phyloP scores from a whole-genome alignment of 2,329 filamentous ascomycete genomes.

The Trichoderma harzianum region DNA sequence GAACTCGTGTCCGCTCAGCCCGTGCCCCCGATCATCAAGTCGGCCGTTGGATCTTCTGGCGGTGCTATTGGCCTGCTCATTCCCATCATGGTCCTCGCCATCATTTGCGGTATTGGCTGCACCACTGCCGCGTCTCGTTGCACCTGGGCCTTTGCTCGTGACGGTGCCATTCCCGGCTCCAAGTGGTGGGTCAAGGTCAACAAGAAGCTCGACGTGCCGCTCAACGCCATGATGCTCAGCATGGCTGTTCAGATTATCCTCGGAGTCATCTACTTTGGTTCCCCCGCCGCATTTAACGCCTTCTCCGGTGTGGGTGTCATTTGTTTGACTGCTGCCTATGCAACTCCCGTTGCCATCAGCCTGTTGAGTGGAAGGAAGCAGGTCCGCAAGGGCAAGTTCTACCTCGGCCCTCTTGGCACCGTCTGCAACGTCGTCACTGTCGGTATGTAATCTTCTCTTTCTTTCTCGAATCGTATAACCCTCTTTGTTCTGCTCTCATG shows the following conservation, averaged over 20 bases:
- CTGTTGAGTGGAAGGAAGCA: slow-evolving; percentile 58
- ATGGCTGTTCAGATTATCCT: slow-evolving; percentile 63
- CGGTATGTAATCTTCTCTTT: slow-evolving; percentile 42
- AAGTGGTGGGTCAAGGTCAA: slow-evolving; percentile 60
- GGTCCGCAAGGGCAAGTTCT: slow-evolving; percentile 55
- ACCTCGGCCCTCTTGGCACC: slow-evolving; percentile 59
- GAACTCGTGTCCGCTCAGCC: slow-evolving; percentile 57
- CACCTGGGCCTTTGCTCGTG: slow-evolving; percentile 67
- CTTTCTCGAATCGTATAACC: background rate
- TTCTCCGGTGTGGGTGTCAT: slow-evolving; percentile 70
- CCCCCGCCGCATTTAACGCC: slow-evolving; percentile 66
- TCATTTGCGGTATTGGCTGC: slow-evolving; percentile 67
- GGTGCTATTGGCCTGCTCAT: slow-evolving; percentile 61
- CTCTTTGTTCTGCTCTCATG: background rate
- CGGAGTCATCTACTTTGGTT: slow-evolving; percentile 67
- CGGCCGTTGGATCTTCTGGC: slow-evolving; percentile 57
- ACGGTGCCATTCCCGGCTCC: slow-evolving; percentile 65
- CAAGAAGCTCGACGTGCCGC: slow-evolving; percentile 58
- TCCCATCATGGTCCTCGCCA: slow-evolving; percentile 61
- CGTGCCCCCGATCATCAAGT: slow-evolving; percentile 61
- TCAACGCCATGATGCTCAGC: slow-evolving; percentile 71
- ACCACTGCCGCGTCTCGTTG: slow-evolving; percentile 66
- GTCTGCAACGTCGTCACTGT: slow-evolving; percentile 63
- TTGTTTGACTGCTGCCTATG: slow-evolving; percentile 65
- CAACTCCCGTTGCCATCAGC: slow-evolving; percentile 62